Evolutionary conservation across 1,139 yeast genomes (phyloP).

Genomic region (Kodamaea plutei): DNA sequence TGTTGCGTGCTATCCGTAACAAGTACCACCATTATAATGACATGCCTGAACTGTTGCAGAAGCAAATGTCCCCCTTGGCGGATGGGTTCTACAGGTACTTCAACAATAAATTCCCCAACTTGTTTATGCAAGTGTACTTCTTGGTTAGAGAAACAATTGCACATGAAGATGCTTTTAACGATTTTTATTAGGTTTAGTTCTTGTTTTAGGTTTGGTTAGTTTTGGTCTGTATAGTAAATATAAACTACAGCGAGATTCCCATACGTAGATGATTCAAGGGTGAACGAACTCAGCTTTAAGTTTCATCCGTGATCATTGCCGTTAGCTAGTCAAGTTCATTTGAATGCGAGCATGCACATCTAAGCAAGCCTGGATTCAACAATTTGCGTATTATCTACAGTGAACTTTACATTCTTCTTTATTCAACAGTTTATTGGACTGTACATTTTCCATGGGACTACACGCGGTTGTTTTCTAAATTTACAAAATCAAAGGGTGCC

Average conservation of each 20-base stretch:
- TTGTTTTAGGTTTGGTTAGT: constrained; percentile 1
- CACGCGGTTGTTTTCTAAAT: no score
- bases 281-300: not conserved
- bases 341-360: no score
- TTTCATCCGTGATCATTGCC: constrained; percentile 2
- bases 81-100: constrained; percentile 79
- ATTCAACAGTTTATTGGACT: no score
- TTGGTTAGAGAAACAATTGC: constrained; percentile 55
- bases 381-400: no score
- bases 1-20: constrained; percentile 84
- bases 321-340: no score
- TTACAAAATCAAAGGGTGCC: no score
- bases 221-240: no score
- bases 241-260: no score
- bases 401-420: no score
- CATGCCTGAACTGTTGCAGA: constrained; percentile 59
- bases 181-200: constrained; percentile 34
- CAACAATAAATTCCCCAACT: constrained; percentile 66
- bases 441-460: no score
- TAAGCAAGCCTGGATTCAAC: no score
- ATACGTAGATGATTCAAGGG: not conserved
- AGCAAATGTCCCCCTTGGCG: constrained; percentile 74
- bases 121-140: constrained; percentile 71
- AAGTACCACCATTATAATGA: constrained; percentile 93
- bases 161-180: constrained; percentile 58